These are phyloP conservation scores for Lasiodiplodia sp. DNA, from an alignment of 2,329 filamentous ascomycete species.

Conservation along the genomic window DNA sequence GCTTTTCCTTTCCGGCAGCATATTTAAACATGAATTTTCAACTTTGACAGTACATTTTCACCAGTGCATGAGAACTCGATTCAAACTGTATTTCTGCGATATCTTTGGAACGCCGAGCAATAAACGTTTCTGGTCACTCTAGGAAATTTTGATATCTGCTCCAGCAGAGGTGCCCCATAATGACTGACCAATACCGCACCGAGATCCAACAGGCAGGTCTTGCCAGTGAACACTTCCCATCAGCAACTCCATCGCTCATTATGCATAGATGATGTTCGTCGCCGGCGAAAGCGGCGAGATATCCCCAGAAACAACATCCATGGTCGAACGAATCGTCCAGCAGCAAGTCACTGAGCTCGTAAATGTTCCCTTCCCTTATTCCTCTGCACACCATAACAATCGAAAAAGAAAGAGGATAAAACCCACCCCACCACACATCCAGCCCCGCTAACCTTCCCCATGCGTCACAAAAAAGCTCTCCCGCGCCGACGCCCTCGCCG, in stretches of 20 bases:
- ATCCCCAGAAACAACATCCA: background rate
- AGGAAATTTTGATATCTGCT: too few relatives aligned
- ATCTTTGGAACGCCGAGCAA: background rate
- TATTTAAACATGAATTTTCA: background rate
- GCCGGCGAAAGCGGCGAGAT: background rate
- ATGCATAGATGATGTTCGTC: constrained; percentile 1
- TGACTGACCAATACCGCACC: background rate
- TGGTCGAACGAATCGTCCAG: background rate
- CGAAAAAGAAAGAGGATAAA: background rate
- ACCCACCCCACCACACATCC: too few relatives aligned
- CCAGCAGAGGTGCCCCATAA: background rate
- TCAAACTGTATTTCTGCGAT: too few relatives aligned
- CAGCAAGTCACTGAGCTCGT: constrained; percentile 12
- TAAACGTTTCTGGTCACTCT: too few relatives aligned
- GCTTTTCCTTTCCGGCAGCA: background rate
- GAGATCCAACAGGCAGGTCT: background rate
- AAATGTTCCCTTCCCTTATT: background rate
- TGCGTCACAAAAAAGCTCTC: background rate
- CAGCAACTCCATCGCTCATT: background rate
- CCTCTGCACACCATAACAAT: too few relatives aligned
- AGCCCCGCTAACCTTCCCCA: background rate
- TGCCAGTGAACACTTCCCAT: background rate
- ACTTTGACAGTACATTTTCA: background rate
- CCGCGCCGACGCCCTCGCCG: constrained; percentile 8
- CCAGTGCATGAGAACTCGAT: too few relatives aligned